Evolutionary conservation across 371 early-diverging fungal species (phyloP), one percentile per base, ranked within the genome.

Genomic region (Mucor indicus): DNA sequence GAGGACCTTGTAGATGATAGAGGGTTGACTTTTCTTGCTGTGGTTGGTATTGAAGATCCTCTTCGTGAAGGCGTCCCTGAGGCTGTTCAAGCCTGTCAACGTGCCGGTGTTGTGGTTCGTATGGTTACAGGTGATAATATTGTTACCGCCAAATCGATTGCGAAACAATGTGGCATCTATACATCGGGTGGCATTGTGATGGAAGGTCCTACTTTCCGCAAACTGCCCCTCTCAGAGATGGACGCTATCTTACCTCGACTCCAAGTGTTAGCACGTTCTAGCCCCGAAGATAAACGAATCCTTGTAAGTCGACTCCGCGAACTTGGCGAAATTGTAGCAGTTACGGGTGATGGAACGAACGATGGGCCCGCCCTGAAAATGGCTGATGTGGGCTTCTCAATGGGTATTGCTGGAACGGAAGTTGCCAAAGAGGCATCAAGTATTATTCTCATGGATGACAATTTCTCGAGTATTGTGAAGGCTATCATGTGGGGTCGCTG

Each of bases 121-220:
- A 91, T 90, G 90, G 87, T 91, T 4, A 89, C 89, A 17, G 89
- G 89, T 44, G 89, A 89, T 60, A 83, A 85, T 51, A 20, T 86
- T 32, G 56, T 73, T 8, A 87, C 84, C 13, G 87, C 89, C 8
- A 71, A 73, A 48, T 62, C 71, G 9, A 84, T 89, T 48, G 89
- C 87, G 6, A 77, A 63, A n/a, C 75, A 85, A 55, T 79, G 81
- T 51, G 79, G 79, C 20, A 87, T 89, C 45, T 77, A 76, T 38
- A 77, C 69, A 2, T 52, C 67, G 15, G 78, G 80, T 38, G 81
- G 83, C 30, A 59, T 71, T 23, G 72, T 75, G 23, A 83, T 89
- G 75, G 79, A 78, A 48, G 89, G 88, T 8, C 76, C 81, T 35
- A 63, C 57, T 16, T 84, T 89, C 62, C 67, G 85, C 37, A 60